A percentile compares a stretch with the other conserved stretches of the same genome.
Evolutionary conservation across 768 basidiomycete genomes (phyloP).

Genomic region (Lactifluus hygrophoroides): DNA sequence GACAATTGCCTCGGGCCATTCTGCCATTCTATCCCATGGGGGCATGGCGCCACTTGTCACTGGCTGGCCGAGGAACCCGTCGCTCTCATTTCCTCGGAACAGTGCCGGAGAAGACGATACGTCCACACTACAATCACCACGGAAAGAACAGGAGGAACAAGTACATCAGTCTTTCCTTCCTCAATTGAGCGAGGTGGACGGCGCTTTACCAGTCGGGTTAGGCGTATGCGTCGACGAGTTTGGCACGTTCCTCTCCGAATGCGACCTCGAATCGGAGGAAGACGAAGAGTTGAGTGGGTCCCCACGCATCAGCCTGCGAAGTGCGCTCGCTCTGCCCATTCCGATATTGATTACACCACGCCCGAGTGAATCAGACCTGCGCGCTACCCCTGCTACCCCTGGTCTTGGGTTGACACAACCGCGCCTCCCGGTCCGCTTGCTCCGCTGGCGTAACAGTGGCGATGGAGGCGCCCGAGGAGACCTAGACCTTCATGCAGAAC

Average conservation of each 20-base stretch:
- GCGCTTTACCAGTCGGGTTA: neutral
- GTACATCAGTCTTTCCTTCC: conserved; percentile 5
- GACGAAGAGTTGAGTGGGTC: neutral
- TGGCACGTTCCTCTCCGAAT: conserved; percentile 14
- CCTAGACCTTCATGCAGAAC: neutral
- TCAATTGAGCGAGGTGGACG: conserved; percentile 6
- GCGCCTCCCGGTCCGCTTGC: conserved; percentile 3
- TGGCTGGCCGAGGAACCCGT: conserved; percentile 10
- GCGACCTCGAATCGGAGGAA: neutral
- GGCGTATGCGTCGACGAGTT: conserved; percentile 15
- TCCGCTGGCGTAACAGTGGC: conserved; percentile 4
- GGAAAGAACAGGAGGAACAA: neutral
- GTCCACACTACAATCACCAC: neutral
- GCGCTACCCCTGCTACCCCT: neutral
- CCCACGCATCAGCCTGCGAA: conserved; percentile 10
- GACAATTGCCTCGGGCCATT: conserved; percentile 14
- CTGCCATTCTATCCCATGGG: conserved; percentile 2
- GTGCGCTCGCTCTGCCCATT: conserved; percentile 19
- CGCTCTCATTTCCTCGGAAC: conserved; percentile 10
- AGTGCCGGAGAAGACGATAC: neutral
- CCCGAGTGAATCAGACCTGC: conserved; percentile 1
- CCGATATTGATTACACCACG: conserved; percentile 16
- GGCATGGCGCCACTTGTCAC: neutral
- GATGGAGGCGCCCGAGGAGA: neutral
- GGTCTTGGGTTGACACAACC: neutral